phyloP scores from a whole-genome alignment of 139 green algal genomes.

The Parachlorella kessleri region DNA sequence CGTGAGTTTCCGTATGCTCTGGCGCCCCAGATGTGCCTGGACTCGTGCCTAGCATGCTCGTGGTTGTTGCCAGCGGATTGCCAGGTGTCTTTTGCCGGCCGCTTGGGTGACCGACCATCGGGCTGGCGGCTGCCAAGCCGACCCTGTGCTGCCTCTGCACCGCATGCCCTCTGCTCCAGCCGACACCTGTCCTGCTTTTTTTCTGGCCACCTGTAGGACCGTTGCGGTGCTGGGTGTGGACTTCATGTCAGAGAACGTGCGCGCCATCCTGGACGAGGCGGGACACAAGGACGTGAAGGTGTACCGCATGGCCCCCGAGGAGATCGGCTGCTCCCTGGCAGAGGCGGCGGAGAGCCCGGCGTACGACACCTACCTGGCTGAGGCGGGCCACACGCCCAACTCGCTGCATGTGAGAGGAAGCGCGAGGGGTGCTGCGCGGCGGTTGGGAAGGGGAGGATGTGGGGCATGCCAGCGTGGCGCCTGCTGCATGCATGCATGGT shows the following conservation, averaged over 20 bases:
- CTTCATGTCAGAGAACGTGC: conserved; percentile 99
- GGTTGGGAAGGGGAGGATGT: too few species aligned
- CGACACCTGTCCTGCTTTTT: background rate
- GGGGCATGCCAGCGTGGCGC: too few species aligned
- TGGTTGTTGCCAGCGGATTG: background rate
- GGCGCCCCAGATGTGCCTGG: too few species aligned
- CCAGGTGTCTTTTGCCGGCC: background rate
- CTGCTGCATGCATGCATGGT: too few species aligned
- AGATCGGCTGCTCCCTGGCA: conserved; percentile 96
- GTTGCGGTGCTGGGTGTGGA: conserved; percentile 96
- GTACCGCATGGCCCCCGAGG: conserved; percentile 84
- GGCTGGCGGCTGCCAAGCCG: background rate
- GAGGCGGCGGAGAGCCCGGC: conserved; percentile 83
- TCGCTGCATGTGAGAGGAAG: conserved; percentile 88
- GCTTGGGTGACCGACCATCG: too few species aligned
- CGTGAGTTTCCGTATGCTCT: too few species aligned
- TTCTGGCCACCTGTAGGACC: conserved; percentile 14
- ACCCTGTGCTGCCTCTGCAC: background rate
- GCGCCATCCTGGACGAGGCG: conserved; percentile 92
- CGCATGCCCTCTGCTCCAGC: background rate
- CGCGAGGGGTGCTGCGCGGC: too few species aligned
- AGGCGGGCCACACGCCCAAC: conserved; percentile 53
- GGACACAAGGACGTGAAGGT: conserved; percentile 61
- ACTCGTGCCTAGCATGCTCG: background rate
- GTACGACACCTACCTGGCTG: conserved; percentile 80